Evolutionary conservation across 2,329 filamentous ascomycete genomes (phyloP).

Genomic region (Aspergillus intermedius): DNA sequence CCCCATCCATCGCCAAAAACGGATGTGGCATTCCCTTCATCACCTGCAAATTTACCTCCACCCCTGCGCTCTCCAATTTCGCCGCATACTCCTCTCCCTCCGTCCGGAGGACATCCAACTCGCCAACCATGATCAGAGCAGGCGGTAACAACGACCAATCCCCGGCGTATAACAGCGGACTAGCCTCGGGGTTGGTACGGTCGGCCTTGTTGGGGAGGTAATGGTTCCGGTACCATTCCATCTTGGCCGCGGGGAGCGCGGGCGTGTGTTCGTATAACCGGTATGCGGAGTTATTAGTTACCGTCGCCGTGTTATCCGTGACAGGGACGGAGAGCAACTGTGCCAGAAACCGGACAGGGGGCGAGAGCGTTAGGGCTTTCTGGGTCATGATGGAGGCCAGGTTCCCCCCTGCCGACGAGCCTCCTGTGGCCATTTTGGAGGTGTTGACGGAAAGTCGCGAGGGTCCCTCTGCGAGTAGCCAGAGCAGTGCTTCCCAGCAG

Average conservation of each 20-base stretch:
- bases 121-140: slow-evolving; percentile 49
- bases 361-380: slow-evolving; percentile 36
- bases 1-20: slow-evolving; percentile 54
- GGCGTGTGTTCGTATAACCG: slow-evolving; percentile 46
- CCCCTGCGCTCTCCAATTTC: slow-evolving; percentile 43
- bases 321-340: slow-evolving; percentile 55
- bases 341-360: slow-evolving; percentile 35
- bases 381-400: slow-evolving; percentile 50
- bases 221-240: slow-evolving; percentile 55
- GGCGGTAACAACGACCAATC: slow-evolving; percentile 47
- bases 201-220: slow-evolving; percentile 47
- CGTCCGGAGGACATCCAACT: slow-evolving; percentile 50
- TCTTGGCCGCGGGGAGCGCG: slow-evolving; percentile 50
- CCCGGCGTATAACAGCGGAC: slow-evolving; percentile 46
- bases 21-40: slow-evolving; percentile 54
- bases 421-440: slow-evolving; percentile 43
- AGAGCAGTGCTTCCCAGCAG: slow-evolving; percentile 51
- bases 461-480: slow-evolving; percentile 35
- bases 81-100: slow-evolving; percentile 49
- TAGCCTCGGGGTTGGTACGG: slow-evolving; percentile 48
- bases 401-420: slow-evolving; percentile 49
- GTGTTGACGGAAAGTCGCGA: slow-evolving; percentile 37
- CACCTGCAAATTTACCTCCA: slow-evolving; percentile 43
- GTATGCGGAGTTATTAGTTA: slow-evolving; percentile 43
- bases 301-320: slow-evolving; percentile 50